Evolutionary conservation across 805 yeast genomes (phyloP), one percentile per base, ranked within the genome.

Genomic region (Candida verbasci): DNA sequence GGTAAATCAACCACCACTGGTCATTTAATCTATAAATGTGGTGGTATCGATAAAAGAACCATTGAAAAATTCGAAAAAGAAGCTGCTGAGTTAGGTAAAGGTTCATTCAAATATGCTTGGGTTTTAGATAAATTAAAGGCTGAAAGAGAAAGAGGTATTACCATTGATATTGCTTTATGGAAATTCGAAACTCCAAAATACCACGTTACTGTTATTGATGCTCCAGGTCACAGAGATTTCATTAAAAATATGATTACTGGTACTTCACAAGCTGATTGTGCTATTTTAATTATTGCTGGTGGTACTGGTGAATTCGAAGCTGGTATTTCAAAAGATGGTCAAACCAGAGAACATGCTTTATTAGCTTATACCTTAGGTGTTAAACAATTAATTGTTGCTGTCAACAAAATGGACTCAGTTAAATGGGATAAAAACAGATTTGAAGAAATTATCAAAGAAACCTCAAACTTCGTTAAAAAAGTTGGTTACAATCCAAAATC

Each of bases 31-130:
- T 89, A 71, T 95, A 88, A 89, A 91, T 88, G 96, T 80, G 96
- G 96, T 85, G 96, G 93, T 83, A 86, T 86, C 62, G 96, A 88
- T 78, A 88, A 87, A 86, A 85, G 96, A 80, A 87, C 96, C 70
- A 86, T 88, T 67, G 96, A 88, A 81, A 88, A 87, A 86, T 86
- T 86, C 76, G 95, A 86, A 78, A 83, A 87, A 81, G 96, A 87
- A 76, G 96, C 96, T 63, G 95, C 93, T 64, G 95, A 87, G 73
- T 83, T 84, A 68, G 95, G 95, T 62, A 87, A 86, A 80, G 93
- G 95, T 73, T 87, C 96, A 64, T 88, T 87, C 87, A 86, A 87
- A 75, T 84, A 86, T 84, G 96, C 96, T 60, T 86, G 96, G 96
- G 94, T 87, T 58, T 79, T 87, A 70, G 96, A 87, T 78, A 86